phyloP scores from a whole-genome alignment of 768 basidiomycete species.

The Trametes cinnabarina region DNA sequence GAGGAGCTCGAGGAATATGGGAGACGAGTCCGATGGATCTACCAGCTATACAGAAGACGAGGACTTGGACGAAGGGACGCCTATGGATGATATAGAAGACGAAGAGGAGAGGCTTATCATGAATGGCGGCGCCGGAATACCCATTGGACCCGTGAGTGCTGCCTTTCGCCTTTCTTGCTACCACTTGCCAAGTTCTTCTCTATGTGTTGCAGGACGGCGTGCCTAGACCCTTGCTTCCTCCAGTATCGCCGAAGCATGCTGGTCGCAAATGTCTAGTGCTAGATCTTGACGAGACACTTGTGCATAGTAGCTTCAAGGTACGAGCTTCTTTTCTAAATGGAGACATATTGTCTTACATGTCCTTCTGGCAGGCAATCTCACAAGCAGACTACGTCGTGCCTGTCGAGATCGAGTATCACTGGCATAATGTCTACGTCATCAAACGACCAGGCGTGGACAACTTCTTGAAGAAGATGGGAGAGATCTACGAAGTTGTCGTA shows the following conservation, averaged over 20 bases:
- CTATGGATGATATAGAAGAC: slow-evolving; percentile 68
- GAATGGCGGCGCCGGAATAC: slow-evolving; percentile 93
- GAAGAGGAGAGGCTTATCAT: slow-evolving; percentile 88
- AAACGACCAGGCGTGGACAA: slow-evolving; percentile 98
- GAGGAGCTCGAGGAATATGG: slow-evolving; percentile 43
- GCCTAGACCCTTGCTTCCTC: slow-evolving; percentile 85
- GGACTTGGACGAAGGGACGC: slow-evolving; percentile 53
- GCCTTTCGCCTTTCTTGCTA: neutral
- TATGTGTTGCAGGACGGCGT: slow-evolving; percentile 64
- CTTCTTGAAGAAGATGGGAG: slow-evolving; percentile 97
- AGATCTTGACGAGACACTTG: slow-evolving; percentile 94
- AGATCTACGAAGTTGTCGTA: slow-evolving; percentile 96
- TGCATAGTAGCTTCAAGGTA: slow-evolving; percentile 99
- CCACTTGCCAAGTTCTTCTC: neutral
- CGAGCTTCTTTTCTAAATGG: slow-evolving; percentile 11
- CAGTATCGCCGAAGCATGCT: slow-evolving; percentile 71
- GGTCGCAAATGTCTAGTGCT: slow-evolving; percentile 96
- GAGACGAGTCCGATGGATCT: slow-evolving; percentile 53
- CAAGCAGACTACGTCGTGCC: slow-evolving; percentile 98
- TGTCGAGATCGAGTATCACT: slow-evolving; percentile 97
- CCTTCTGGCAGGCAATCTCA: slow-evolving; percentile 66
- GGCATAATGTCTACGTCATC: slow-evolving; percentile 98
- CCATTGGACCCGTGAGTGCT: slow-evolving; percentile 79
- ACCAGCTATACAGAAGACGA: slow-evolving; percentile 64
- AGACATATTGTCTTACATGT: neutral